A percentile compares a stretch with the other conserved stretches of the same genome.
Conservation (phyloP, 23 red algal genomes). For the Chondrus crispus region DNA sequence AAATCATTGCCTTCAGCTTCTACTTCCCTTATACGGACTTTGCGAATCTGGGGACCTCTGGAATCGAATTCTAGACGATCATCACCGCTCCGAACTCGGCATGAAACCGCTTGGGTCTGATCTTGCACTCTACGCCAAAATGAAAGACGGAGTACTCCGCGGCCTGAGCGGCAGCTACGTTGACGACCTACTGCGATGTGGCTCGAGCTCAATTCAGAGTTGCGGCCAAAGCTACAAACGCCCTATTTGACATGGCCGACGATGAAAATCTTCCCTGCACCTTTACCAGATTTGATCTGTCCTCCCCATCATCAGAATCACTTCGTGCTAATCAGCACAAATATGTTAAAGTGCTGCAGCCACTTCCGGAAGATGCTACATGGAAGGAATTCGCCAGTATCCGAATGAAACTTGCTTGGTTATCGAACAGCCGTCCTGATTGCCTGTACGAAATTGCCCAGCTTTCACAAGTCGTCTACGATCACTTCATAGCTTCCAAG, state of each 20-base stretch:
- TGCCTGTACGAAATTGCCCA: background rate
- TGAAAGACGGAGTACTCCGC: background rate
- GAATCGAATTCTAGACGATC: background rate
- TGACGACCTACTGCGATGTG: background rate
- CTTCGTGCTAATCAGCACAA: no score
- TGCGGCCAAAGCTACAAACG: background rate
- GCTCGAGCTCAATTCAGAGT: background rate
- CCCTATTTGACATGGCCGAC: background rate
- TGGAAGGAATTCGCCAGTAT: background rate
- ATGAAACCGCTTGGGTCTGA: conserved; percentile 5
- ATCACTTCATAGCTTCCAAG: background rate
- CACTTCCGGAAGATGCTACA: background rate
- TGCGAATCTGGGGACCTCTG: conserved; percentile 36
- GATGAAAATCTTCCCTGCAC: background rate
- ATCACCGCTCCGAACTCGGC: background rate
- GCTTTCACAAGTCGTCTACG: background rate
- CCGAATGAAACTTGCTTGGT: background rate
- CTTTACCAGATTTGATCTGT: background rate
- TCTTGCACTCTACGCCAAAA: background rate
- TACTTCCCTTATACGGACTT: conserved; percentile 8
- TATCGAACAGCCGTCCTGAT: background rate
- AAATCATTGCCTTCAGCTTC: background rate
- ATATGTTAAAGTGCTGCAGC: no score
- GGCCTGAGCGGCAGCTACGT: conserved; percentile 8
- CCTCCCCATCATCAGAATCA: no score